Base-by-base conservation (phyloP, 2,329 filamentous ascomycete genomes). In the Truncatella angustata region DNA sequence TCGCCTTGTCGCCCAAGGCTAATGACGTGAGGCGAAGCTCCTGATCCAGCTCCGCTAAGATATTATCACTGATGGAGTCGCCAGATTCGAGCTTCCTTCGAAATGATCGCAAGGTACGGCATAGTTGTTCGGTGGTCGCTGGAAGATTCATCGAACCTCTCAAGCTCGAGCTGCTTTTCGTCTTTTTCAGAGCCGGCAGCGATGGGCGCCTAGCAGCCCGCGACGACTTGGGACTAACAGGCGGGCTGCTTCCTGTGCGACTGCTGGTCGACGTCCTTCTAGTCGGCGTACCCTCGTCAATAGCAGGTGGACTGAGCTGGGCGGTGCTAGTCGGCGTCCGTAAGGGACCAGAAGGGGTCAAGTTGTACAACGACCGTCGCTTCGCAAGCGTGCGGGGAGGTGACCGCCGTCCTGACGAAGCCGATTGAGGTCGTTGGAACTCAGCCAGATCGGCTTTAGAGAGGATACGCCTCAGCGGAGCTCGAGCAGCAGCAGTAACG, bases 391-490 rank as follows among this genome's bases (percentile, higher is more conserved):
- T 72, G 51, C 82, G 73, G 2, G 81, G 77, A 1, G 84, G 82
- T 1, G 82, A 85, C 21, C 74, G 74, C 39, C 78, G 74, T 40
- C 78, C 74, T 3, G 80, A 79, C 6, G 68, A 64, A 7, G 62
- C 46, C 7, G 74, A 62, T 1, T 75, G 73, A 4, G 79, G 73
- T 4, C 81, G 73, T 56, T 84, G 82, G 55, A 96, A 92, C 55
- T 92, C 90, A 7, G 91, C 88, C 36, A 97, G 74, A 62, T 97
- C 93, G 1, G 88, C 86, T 60, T 89, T 91, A 2, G 92, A 96
- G 28, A 97, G 76, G 7, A 99, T 88, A 51, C 90, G 88, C 49
- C 94, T 82, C 30, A 97, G 73, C 4, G 93, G 92, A 32, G 87
- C 89, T 26, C 85, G 85, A 34, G 78, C 76, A 1, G 82, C 75